phyloP scores from a whole-genome alignment of 305 asterid species.

The Solanum hybrid region DNA sequence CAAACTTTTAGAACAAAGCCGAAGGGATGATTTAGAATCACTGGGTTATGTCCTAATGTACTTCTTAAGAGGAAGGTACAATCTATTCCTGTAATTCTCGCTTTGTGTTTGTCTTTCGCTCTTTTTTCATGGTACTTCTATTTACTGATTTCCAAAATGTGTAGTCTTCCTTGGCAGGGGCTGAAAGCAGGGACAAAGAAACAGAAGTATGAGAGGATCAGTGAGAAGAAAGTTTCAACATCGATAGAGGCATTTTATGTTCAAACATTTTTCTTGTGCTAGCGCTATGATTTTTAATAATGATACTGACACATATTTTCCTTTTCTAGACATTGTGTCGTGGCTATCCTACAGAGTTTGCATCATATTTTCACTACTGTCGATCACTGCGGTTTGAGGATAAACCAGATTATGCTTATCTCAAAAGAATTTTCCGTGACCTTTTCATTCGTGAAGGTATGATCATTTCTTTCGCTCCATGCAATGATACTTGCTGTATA shows the following conservation, averaged over 20 bases:
- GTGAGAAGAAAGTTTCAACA: conserved; percentile 77
- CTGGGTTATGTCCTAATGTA: conserved; percentile 89
- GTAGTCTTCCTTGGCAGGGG: conserved; percentile 92
- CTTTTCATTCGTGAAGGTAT: conserved; percentile 86
- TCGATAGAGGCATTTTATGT: conserved; percentile 57
- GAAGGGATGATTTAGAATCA: conserved; percentile 91
- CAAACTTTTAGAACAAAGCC: conserved; percentile 62
- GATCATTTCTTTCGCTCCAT: neutral
- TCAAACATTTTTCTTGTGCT: neutral
- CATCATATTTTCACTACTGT: conserved; percentile 79
- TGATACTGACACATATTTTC: conserved; percentile 14
- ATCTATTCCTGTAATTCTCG: conserved; percentile 2
- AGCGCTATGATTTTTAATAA: neutral
- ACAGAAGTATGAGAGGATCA: conserved; percentile 78
- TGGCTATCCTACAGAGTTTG: conserved; percentile 72
- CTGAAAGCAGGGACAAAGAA: conserved; percentile 86
- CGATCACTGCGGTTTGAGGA: conserved; percentile 82
- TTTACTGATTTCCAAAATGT: conserved; percentile 23
- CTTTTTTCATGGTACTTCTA: conserved; percentile 9
- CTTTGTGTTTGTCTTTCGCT: neutral
- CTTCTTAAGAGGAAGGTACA: conserved; percentile 82
- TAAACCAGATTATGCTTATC: conserved; percentile 75
- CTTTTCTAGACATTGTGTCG: conserved; percentile 45
- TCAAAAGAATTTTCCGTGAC: conserved; percentile 75
- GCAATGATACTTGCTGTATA: neutral